These are phyloP conservation scores for Phalaenopsis hybrid DNA, from an alignment of 116 monocot genomes.

Conservation along the genomic window DNA sequence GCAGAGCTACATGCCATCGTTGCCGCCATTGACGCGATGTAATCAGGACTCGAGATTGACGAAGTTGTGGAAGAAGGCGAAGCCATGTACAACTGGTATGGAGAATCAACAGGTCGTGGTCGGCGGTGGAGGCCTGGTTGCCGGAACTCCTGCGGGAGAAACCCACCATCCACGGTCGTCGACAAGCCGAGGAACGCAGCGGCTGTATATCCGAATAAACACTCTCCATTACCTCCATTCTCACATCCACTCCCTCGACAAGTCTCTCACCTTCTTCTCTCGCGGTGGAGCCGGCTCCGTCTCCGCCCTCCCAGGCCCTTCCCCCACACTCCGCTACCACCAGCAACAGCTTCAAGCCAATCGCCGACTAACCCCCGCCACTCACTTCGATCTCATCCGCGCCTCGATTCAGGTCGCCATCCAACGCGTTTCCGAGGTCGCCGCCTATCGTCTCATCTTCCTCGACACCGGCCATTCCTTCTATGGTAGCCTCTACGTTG, in stretches of 20 bases:
- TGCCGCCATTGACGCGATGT: conserved; percentile 86
- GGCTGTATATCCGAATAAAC: conserved; percentile 91
- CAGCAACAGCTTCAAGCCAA: conserved; percentile 4
- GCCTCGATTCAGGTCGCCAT: conserved; percentile 55
- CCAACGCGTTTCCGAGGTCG: conserved; percentile 66
- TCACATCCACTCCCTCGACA: conserved; percentile 67
- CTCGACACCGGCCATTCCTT: conserved; percentile 71
- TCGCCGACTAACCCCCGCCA: conserved; percentile 30
- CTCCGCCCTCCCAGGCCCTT: not conserved
- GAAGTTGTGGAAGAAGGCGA: conserved; percentile 62
- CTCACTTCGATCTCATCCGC: conserved; percentile 47
- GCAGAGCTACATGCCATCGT: conserved; percentile 66
- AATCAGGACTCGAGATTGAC: conserved; percentile 75
- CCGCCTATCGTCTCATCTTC: conserved; percentile 90
- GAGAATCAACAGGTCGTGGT: not conserved
- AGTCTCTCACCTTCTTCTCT: conserved; percentile 54
- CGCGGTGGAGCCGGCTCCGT: not conserved
- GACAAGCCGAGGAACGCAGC: conserved; percentile 85
- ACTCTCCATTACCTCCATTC: conserved; percentile 80
- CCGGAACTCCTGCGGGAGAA: not conserved
- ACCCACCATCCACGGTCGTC: conserved; percentile 60
- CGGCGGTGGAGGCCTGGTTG: not conserved
- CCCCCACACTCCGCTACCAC: conserved; percentile 3
- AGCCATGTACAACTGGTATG: conserved; percentile 30
- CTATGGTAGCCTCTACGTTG: conserved; percentile 64